Conservation (phyloP, 2,329 filamentous ascomycete species). For the Fusarium fracticaudum region DNA sequence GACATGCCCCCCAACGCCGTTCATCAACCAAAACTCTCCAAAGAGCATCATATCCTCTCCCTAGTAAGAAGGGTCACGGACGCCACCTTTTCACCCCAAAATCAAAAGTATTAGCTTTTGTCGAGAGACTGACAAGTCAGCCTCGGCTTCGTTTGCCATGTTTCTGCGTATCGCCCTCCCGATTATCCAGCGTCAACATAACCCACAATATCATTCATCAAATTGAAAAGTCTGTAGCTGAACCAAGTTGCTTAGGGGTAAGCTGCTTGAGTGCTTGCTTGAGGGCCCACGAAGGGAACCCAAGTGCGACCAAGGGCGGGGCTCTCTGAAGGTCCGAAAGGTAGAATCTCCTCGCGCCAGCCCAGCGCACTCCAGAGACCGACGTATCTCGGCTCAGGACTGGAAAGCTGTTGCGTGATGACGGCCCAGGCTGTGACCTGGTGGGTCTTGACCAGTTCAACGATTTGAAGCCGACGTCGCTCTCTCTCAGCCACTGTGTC, state of each 20-base stretch:
- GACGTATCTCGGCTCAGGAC: constrained; percentile 51
- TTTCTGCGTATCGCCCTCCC: background rate
- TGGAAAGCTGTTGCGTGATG: constrained; percentile 51
- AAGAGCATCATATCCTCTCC: constrained; percentile 19
- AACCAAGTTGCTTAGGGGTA: constrained; percentile 42
- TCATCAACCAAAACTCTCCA: constrained; percentile 33
- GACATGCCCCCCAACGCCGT: constrained; percentile 33
- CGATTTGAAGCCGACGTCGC: constrained; percentile 58
- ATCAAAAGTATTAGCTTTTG: constrained; percentile 5
- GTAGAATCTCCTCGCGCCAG: constrained; percentile 58
- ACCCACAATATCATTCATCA: constrained; percentile 28
- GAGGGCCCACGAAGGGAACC: constrained; percentile 49
- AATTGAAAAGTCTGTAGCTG: constrained; percentile 28
- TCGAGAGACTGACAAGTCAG: background rate
- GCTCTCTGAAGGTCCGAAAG: constrained; percentile 52
- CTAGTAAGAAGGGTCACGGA: background rate
- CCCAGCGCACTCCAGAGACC: constrained; percentile 59
- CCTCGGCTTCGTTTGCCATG: background rate
- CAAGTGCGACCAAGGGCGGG: constrained; percentile 57
- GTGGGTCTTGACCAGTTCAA: constrained; percentile 55
- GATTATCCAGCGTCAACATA: constrained; percentile 20
- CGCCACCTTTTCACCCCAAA: constrained; percentile 1
- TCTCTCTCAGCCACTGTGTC: constrained; percentile 67
- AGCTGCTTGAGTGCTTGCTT: constrained; percentile 37
- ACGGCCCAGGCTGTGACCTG: constrained; percentile 48